phyloP scores from a whole-genome alignment of 352 stramenopile genomes.

The Phytopythium helicoides region DNA sequence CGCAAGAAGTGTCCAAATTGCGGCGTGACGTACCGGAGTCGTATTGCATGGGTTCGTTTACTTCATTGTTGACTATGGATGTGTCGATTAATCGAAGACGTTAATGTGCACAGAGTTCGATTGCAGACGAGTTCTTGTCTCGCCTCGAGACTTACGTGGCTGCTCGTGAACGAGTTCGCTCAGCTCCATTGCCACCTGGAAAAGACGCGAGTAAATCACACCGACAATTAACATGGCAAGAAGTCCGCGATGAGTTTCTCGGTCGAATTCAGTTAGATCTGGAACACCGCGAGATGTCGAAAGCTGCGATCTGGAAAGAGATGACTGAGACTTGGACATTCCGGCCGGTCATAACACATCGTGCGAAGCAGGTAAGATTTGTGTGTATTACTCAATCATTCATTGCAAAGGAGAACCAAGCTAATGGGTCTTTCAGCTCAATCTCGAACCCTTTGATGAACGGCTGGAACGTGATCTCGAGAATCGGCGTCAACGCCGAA shows the following conservation, averaged over 20 bases:
- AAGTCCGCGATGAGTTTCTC: conserved; percentile 64
- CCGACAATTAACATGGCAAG: conserved; percentile 27
- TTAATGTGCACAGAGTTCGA: conserved; percentile 53
- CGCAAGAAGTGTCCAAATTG: conserved; percentile 81
- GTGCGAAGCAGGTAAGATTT: conserved; percentile 29
- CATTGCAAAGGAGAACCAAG: no score
- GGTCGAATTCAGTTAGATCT: conserved; percentile 63
- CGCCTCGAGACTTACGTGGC: conserved; percentile 44
- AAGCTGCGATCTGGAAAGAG: conserved; percentile 45
- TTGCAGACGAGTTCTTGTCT: conserved; percentile 60
- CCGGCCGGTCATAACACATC: conserved; percentile 41
- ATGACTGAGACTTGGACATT: conserved; percentile 60
- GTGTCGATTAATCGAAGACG: no score
- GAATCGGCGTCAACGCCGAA: conserved; percentile 29
- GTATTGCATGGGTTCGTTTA: conserved; percentile 74
- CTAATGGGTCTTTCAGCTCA: conserved; percentile 15
- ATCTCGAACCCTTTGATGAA: conserved; percentile 57
- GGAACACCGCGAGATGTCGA: conserved; percentile 44
- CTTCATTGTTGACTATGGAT: no score
- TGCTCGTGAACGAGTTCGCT: conserved; percentile 10
- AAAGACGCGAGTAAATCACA: background rate
- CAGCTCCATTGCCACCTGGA: conserved; percentile 13
- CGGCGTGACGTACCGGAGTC: conserved; percentile 59
- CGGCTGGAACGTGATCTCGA: conserved; percentile 53
- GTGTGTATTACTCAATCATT: background rate